These are phyloP conservation scores for Melanogaster broomeanus DNA, from an alignment of 768 basidiomycete genomes.

Conservation along the genomic window DNA sequence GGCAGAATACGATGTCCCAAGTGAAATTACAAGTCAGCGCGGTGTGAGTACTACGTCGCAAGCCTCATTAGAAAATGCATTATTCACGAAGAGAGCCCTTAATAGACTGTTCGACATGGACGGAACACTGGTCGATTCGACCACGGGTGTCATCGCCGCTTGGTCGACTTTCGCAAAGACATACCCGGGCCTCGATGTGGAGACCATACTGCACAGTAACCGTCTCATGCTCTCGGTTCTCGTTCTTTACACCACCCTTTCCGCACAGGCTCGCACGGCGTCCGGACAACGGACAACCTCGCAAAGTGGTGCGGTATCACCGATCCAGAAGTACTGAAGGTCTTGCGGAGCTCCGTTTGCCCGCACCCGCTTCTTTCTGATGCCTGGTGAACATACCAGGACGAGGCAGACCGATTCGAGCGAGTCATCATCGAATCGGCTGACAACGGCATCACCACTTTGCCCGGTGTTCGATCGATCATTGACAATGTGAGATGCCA, in stretches of 20 bases:
- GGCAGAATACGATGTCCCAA: conserved; percentile 29
- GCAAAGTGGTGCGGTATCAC: conserved; percentile 67
- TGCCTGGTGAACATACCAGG: conserved; percentile 36
- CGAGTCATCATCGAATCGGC: conserved; percentile 70
- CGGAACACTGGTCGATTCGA: conserved; percentile 82
- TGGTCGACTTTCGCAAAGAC: conserved; percentile 76
- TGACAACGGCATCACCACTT: conserved; percentile 58
- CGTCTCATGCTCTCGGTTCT: conserved; percentile 8
- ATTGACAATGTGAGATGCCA: conserved; percentile 50
- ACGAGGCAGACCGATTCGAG: conserved; percentile 79
- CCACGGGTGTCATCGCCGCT: conserved; percentile 77
- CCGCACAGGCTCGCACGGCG: conserved; percentile 69
- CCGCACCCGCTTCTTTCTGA: conserved; percentile 1
- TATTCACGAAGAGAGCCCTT: background rate
- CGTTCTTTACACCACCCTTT: background rate
- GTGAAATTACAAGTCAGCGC: conserved; percentile 41
- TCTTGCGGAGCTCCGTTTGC: conserved; percentile 26
- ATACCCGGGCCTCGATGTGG: conserved; percentile 66
- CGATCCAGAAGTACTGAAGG: conserved; percentile 70
- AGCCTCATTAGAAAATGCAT: background rate
- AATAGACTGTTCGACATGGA: conserved; percentile 81
- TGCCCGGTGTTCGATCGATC: conserved; percentile 70
- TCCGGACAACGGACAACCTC: conserved; percentile 83
- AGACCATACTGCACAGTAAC: conserved; percentile 64
- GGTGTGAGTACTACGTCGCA: conserved; percentile 31